phyloP scores from a whole-genome alignment of 2,329 filamentous ascomycete genomes.

The Cryphonectria parasitica region DNA sequence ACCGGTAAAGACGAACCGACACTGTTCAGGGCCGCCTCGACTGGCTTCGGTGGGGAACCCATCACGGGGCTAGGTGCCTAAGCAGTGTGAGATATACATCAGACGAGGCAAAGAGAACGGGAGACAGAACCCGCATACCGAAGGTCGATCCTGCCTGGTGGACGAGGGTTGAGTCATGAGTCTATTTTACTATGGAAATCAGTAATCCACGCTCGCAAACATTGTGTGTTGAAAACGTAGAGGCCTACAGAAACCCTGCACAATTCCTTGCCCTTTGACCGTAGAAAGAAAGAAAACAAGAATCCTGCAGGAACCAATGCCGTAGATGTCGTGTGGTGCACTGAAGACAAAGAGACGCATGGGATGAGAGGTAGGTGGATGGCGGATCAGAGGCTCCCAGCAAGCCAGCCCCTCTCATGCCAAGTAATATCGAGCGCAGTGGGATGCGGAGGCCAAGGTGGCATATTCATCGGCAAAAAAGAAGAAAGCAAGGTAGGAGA shows the following conservation, averaged over 20 bases:
- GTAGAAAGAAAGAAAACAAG: background rate
- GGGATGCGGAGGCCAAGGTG: background rate
- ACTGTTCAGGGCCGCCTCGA: slow-evolving; percentile 30
- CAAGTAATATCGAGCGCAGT: background rate
- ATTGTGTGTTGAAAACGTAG: background rate
- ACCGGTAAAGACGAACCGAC: slow-evolving; percentile 27
- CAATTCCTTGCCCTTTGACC: background rate
- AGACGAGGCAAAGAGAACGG: slow-evolving; percentile 22
- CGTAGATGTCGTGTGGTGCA: background rate
- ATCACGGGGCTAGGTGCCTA: slow-evolving; percentile 30
- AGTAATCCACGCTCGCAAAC: background rate
- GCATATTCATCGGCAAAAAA: background rate
- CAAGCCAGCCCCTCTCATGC: background rate
- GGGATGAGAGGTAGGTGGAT: background rate
- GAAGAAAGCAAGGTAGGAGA: background rate
- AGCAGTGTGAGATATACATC: slow-evolving; percentile 25
- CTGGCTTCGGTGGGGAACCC: slow-evolving; percentile 31
- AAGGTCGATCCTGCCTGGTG: slow-evolving; percentile 9
- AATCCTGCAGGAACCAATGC: background rate
- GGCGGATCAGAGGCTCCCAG: background rate
- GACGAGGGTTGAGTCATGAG: slow-evolving; percentile 20
- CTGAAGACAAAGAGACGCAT: background rate
- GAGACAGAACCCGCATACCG: slow-evolving; percentile 27
- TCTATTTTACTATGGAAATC: slow-evolving; percentile 11
- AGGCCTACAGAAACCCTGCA: background rate